Evolutionary conservation across 352 stramenopile genomes (phyloP).

Genomic region (Phytopythium vexans): DNA sequence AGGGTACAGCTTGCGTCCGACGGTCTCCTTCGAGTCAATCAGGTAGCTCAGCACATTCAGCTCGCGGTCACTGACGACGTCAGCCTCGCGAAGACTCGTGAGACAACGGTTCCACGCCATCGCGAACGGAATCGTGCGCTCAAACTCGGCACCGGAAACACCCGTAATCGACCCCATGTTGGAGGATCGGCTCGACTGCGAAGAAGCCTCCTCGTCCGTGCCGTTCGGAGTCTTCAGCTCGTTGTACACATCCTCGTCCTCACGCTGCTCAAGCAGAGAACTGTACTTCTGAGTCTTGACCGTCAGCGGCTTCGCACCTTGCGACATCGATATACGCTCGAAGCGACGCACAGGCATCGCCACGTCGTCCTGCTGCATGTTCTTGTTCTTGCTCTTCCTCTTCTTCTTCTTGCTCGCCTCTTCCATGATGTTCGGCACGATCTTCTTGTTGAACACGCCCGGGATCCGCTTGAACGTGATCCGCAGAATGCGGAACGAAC

Average conservation of each 20-base stretch:
- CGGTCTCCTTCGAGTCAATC: conserved; percentile 76
- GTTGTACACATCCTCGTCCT: conserved; percentile 55
- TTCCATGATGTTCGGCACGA: conserved; percentile 83
- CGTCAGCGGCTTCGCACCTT: conserved; percentile 72
- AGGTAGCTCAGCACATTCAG: conserved; percentile 85
- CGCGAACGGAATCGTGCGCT: conserved; percentile 82
- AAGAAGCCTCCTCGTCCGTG: conserved; percentile 61
- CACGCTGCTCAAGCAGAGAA: conserved; percentile 56
- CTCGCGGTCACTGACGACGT: conserved; percentile 83
- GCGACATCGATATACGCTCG: conserved; percentile 78
- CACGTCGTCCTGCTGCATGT: conserved; percentile 56
- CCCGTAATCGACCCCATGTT: conserved; percentile 70
- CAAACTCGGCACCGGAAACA: conserved; percentile 76
- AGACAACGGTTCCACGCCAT: conserved; percentile 87
- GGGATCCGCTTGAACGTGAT: conserved; percentile 87
- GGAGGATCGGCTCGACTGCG: conserved; percentile 48
- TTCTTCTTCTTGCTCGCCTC: conserved; percentile 42
- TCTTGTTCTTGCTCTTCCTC: conserved; percentile 77
- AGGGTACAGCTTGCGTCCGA: conserved; percentile 76
- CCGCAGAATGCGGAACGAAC: conserved; percentile 80
- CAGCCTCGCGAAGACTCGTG: conserved; percentile 68
- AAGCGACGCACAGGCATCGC: conserved; percentile 73
- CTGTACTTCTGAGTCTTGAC: conserved; percentile 86
- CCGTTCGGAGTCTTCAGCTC: conserved; percentile 62
- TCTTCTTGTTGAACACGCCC: conserved; percentile 86